phyloP scores from a whole-genome alignment of 306 rosid species.

The Senna tora region DNA sequence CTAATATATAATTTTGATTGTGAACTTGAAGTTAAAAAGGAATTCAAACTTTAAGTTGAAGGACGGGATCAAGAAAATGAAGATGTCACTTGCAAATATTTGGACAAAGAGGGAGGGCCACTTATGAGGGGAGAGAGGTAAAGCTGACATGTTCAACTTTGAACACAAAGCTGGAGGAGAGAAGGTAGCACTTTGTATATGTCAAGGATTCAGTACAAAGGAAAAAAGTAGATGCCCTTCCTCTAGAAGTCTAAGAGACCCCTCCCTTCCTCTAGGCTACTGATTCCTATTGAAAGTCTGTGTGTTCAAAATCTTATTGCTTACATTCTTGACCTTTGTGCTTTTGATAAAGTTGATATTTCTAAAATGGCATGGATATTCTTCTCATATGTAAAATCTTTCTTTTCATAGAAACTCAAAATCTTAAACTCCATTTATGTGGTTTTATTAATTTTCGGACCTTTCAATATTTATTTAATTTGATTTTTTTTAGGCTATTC shows the following conservation, averaged over 20 bases:
- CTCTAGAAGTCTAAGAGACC: neutral
- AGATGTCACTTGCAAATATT: neutral
- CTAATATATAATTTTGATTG: neutral
- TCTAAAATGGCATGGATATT: slow-evolving; percentile 29
- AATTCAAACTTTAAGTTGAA: neutral
- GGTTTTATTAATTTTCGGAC: slow-evolving; percentile 25
- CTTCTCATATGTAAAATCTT: slow-evolving; percentile 25
- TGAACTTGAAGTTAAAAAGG: neutral
- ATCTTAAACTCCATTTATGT: neutral
- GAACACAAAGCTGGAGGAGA: too few relatives aligned
- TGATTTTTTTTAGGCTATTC: slow-evolving; percentile 74
- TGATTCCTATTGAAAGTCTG: slow-evolving; percentile 2
- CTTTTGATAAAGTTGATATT: slow-evolving; percentile 14
- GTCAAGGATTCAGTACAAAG: neutral
- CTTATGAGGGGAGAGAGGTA: neutral
- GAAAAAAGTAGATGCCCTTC: neutral
- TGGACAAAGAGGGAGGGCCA: neutral
- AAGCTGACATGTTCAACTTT: too few relatives aligned
- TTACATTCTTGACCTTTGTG: neutral
- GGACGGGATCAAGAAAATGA: too few relatives aligned
- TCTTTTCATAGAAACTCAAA: too few relatives aligned
- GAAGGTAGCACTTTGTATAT: neutral
- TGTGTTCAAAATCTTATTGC: neutral
- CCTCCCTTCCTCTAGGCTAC: neutral
- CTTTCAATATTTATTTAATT: slow-evolving; percentile 6